These are phyloP conservation scores for Rickenella mellea DNA, from an alignment of 768 basidiomycete species.

Conservation along the genomic window DNA sequence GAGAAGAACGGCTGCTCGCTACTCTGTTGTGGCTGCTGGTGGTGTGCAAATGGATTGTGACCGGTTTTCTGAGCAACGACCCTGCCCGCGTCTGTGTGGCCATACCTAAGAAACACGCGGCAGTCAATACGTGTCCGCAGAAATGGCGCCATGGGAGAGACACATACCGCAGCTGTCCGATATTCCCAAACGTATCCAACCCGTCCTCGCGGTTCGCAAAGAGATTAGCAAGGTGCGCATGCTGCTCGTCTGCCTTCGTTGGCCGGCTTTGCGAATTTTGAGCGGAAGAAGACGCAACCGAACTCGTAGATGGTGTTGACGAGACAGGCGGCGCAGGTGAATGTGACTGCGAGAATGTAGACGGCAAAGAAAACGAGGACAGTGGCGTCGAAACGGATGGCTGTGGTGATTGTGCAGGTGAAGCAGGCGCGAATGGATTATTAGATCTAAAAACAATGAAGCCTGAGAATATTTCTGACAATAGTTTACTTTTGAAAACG, in stretches of 20 bases:
- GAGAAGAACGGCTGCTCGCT: conserved; percentile 76
- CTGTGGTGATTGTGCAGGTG: conserved; percentile 10
- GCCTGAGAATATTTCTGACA: conserved; percentile 12
- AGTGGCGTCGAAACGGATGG: conserved; percentile 33
- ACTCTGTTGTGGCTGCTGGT: conserved; percentile 43
- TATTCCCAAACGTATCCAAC: conserved; percentile 91
- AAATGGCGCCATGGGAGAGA: conserved; percentile 6
- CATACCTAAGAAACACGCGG: conserved; percentile 29
- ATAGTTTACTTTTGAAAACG: conserved; percentile 12
- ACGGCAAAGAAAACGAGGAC: conserved; percentile 30
- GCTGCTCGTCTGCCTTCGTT: conserved; percentile 54
- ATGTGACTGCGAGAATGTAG: conserved; percentile 26
- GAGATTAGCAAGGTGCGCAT: conserved; percentile 66
- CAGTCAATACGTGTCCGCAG: conserved; percentile 2
- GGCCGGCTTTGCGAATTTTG: conserved; percentile 13
- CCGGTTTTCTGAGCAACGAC: conserved; percentile 23
- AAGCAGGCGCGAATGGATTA: conserved; percentile 78
- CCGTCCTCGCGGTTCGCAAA: conserved; percentile 90
- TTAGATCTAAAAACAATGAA: conserved; percentile 57
- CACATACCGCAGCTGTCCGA: conserved; percentile 60
- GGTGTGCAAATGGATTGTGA: conserved; percentile 64
- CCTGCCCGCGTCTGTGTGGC: conserved; percentile 18
- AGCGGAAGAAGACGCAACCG: conserved; percentile 1
- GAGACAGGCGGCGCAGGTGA: conserved; percentile 24
- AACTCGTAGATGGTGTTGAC: conserved; percentile 8